Percentiles rank a stretch among this genome's conserved stretches.
These are phyloP conservation scores for Talaromyces funiculosus DNA, from an alignment of 2,329 filamentous ascomycete species.

Conservation along the genomic window DNA sequence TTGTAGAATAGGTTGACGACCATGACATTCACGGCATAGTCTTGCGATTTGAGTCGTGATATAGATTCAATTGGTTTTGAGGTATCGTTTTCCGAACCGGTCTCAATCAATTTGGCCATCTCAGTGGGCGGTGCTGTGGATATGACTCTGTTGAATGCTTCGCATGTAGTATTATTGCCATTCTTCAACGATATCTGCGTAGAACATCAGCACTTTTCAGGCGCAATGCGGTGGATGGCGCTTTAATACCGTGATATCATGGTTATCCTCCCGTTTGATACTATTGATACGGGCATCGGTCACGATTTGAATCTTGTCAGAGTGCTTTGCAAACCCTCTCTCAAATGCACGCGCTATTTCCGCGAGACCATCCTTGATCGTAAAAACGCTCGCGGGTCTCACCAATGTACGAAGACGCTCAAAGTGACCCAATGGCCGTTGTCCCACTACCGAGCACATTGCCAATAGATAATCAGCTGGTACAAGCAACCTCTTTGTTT, in stretches of 20 bases:
- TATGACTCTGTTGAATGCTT: slow-evolving; percentile 28
- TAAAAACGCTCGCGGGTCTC: slow-evolving; percentile 34
- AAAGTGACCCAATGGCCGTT: slow-evolving; percentile 17
- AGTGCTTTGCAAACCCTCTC: slow-evolving; percentile 28
- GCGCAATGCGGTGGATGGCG: neutral
- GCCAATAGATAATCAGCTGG: slow-evolving; percentile 27
- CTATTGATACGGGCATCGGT: slow-evolving; percentile 45
- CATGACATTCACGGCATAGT: slow-evolving; percentile 73
- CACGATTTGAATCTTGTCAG: slow-evolving; percentile 56
- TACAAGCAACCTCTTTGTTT: slow-evolving; percentile 12
- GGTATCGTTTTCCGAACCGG: slow-evolving; percentile 10
- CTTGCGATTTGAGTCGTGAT: slow-evolving; percentile 30
- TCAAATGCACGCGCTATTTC: slow-evolving; percentile 53
- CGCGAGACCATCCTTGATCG: slow-evolving; percentile 54
- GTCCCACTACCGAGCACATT: slow-evolving; percentile 13
- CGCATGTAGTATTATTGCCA: neutral
- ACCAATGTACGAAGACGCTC: slow-evolving; percentile 17
- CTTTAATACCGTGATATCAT: slow-evolving; percentile 23
- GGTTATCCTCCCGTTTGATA: slow-evolving; percentile 30
- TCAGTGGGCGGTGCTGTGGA: slow-evolving; percentile 27
- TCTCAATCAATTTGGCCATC: slow-evolving; percentile 22
- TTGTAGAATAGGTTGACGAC: slow-evolving; percentile 86
- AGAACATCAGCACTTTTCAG: neutral
- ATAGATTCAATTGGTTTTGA: slow-evolving; percentile 19
- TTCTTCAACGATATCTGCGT: slow-evolving; percentile 10